Conservation (phyloP, 2,329 filamentous ascomycete species). For the Colletotrichum sp. region DNA sequence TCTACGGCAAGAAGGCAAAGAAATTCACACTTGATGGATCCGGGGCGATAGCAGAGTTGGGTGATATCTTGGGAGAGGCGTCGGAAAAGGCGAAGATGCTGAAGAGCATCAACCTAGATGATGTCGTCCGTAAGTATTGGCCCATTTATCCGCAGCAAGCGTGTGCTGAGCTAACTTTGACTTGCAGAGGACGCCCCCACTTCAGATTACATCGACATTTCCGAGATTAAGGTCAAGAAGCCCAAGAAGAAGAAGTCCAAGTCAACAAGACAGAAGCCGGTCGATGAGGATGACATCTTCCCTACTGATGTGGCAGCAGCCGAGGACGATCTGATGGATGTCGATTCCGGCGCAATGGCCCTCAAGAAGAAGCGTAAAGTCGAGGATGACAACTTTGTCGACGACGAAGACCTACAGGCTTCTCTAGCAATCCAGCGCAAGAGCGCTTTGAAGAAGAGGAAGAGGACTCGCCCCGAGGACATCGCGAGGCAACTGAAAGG, state of each 20-base stretch:
- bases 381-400: conserved; percentile 74
- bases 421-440: conserved; percentile 83
- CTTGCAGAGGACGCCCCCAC: conserved; percentile 65
- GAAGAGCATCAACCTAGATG: conserved; percentile 81
- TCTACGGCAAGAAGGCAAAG: conserved; percentile 87
- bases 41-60: conserved; percentile 71
- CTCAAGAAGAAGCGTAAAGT: conserved; percentile 66
- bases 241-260: conserved; percentile 93
- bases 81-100: conserved; percentile 64
- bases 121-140: conserved; percentile 68
- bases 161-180: conserved; percentile 31
- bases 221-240: conserved; percentile 92
- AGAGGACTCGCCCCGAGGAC: conserved; percentile 85
- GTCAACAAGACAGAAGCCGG: conserved; percentile 71
- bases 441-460: conserved; percentile 88
- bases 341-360: conserved; percentile 64
- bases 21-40: conserved; percentile 84
- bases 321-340: conserved; percentile 70
- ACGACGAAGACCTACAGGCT: conserved; percentile 92
- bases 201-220: conserved; percentile 88
- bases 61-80: conserved; percentile 59
- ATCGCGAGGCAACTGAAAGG: conserved; percentile 80
- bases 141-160: neutral
- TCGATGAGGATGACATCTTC: conserved; percentile 68
- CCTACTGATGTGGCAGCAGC: conserved; percentile 40